Evolutionary conservation across 805 yeast species (phyloP), one percentile per base, ranked within the genome.

Genomic region (Candida chilensis): DNA sequence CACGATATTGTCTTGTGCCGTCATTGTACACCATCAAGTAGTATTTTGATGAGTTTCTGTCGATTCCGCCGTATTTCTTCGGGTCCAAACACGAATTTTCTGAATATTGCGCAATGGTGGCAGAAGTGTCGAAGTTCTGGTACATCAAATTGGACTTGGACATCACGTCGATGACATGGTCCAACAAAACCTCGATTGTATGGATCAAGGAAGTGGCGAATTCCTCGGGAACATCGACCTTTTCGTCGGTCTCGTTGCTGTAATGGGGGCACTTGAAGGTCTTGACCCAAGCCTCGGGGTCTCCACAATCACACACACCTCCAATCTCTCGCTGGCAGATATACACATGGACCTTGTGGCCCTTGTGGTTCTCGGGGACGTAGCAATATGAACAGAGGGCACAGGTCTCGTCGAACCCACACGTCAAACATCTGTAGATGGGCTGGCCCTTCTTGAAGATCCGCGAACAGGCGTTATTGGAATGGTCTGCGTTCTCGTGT

Each of bases 261-360:
- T 51, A 54, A 28, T 64, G 47, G 13, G 61, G 60, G 48, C 95
- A 85, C 10, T 57, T 44, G 26, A 74, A 57, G 1, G 63, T 52
- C 11, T 50, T 51, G 4, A 60, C 67, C 87, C 94, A 86, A 0
- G 94, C 94, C 45, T 83, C 94, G 0, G 76, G 72, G 44, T 86
- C 95, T 4, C 95, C 95, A 50, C 95, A 85, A 45, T 85, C 95
- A 49, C 94, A 82, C 13, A 79, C 81, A 0, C 92, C 92, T 22
- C 88, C 84, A 34, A 72, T 72, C 36, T 74, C 81, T 31, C 83
- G 61, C 26, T 71, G 72, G 34, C 79, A 71, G 5, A 82, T 73
- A 24, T 73, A 63, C 12, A 75, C 69, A 33, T 77, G 71, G 6
- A 82, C 77, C 28, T 74, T 70, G 50, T 88, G 97, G 27, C 75